Evolutionary conservation across 108 stramenopile species (phyloP).

Genomic region (Seminavis robusta): DNA sequence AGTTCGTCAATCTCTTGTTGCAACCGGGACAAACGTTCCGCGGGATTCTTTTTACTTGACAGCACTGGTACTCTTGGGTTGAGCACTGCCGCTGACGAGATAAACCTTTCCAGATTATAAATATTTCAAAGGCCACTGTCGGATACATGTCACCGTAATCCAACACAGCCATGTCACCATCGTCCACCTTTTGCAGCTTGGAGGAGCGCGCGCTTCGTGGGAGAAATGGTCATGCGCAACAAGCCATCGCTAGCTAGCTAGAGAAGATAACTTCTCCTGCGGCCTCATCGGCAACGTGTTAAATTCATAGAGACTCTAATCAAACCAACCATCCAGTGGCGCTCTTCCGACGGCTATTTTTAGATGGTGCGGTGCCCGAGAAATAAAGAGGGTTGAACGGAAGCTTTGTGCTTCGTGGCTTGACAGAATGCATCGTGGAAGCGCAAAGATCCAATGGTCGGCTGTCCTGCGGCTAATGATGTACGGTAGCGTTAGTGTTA

Average conservation of each 20-base stretch:
- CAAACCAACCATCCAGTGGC: too few relatives aligned
- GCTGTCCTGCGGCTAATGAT: too few relatives aligned
- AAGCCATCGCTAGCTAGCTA: slow-evolving; percentile 74
- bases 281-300: slow-evolving; percentile 64
- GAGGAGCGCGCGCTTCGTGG: slow-evolving; percentile 8
- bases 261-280: slow-evolving; percentile 80
- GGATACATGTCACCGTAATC: slow-evolving; percentile 23
- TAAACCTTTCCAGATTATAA: slow-evolving; percentile 42
- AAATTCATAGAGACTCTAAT: too few relatives aligned
- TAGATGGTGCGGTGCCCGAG: too few relatives aligned
- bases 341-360: too few relatives aligned
- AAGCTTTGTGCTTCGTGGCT: too few relatives aligned
- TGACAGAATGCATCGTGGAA: too few relatives aligned
- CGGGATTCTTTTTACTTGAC: slow-evolving; percentile 16
- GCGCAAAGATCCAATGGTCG: too few relatives aligned
- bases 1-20: slow-evolving; percentile 38
- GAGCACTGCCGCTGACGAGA: not conserved
- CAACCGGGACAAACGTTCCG: slow-evolving; percentile 36
- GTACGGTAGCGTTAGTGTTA: too few relatives aligned
- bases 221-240: slow-evolving; percentile 45
- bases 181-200: not conserved
- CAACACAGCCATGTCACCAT: slow-evolving; percentile 16
- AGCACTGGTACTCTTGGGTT: not conserved
- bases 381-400: too few relatives aligned
- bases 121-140: slow-evolving; percentile 37